These are phyloP conservation scores for Ceriops decandra DNA, from an alignment of 345 rosid genomes.

Conservation along the genomic window DNA sequence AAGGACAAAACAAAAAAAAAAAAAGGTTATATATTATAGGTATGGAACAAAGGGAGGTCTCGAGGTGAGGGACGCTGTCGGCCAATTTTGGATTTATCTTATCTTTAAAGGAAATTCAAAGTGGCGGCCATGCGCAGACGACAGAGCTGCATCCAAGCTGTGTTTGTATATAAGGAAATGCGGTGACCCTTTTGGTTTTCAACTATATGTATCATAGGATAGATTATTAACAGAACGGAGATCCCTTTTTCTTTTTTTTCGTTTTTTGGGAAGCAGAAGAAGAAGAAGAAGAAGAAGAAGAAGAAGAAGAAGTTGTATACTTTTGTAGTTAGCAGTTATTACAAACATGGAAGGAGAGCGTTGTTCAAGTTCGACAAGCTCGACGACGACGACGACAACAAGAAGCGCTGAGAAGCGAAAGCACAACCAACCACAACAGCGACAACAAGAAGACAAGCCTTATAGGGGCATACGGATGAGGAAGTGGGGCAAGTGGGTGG, in stretches of 20 bases:
- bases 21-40: background rate
- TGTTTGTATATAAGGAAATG: slow-evolving; percentile 5
- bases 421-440: slow-evolving; percentile 15
- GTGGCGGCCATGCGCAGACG: slow-evolving; percentile 56
- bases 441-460: slow-evolving; percentile 27
- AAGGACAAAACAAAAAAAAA: background rate
- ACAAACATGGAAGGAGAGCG: slow-evolving; percentile 18
- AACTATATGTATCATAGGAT: too few species aligned
- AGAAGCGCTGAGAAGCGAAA: slow-evolving; percentile 7
- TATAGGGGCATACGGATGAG: slow-evolving; percentile 51
- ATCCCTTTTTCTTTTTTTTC: too few species aligned
- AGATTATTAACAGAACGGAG: too few species aligned
- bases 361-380: slow-evolving; percentile 8
- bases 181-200: too few species aligned
- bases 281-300: too few species aligned
- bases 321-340: too few species aligned
- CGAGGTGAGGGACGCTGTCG: slow-evolving; percentile 51
- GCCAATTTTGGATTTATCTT: slow-evolving; percentile 48
- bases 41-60: background rate
- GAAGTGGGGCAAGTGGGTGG: slow-evolving; percentile 60
- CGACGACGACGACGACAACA: background rate
- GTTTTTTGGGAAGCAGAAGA: too few species aligned
- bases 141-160: slow-evolving; percentile 50
- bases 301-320: too few species aligned
- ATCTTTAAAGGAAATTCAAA: slow-evolving; percentile 34